Base-by-base conservation (phyloP, 495 filamentous ascomycete genomes). In the Aspergillus egyptiacus region DNA sequence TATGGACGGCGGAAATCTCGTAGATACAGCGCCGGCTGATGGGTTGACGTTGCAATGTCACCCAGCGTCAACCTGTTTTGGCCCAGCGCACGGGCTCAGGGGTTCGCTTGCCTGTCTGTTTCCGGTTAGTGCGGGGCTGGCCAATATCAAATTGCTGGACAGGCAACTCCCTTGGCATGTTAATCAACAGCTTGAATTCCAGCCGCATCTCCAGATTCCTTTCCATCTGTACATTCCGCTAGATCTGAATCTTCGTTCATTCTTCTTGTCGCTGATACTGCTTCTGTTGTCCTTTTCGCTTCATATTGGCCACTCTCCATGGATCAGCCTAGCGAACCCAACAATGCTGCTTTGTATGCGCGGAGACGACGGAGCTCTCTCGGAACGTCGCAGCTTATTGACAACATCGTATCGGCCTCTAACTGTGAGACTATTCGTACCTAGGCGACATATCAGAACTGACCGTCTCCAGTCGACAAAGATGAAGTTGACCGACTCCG, bases 401-500 rank as follows among this genome's bases (percentile, higher is more conserved):
- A 97, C 59, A 89, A 84, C 69, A 98, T 98, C 60, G 89, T 96
- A 56, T 86, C 91, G 55, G 88, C 86, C 49, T 94, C 91, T 49
- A 98, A 98, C 74, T 98, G 93, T 97, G 72, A 43, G 80, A 67
- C 6, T 34, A 5, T 11, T 17, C 13, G 23, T 7, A 10, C 18
- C 1, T 11, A 3, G 7, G 1, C 10, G 27, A 18, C 15, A 5
- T 31, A 38, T 57, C 25, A 54, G 25, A 5, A 34, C 25, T 31
- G 30, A 50, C 31, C 14, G 20, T 25, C 2, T 38, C 53, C 60
- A 99, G 93, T 99, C 75, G 87, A 99, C 71, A 81, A 86, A 57
- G 93, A 97, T 57, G 93, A 99, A 65, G 90, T 99, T 22, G 93
- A 97, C 59, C 77, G 94, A 51, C 75, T 99, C 54, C 81, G 89